A percentile compares a stretch with the other conserved stretches of the same genome.
Evolutionary conservation across 495 filamentous ascomycete species (phyloP).

Genomic region (Penicillium turbatum): DNA sequence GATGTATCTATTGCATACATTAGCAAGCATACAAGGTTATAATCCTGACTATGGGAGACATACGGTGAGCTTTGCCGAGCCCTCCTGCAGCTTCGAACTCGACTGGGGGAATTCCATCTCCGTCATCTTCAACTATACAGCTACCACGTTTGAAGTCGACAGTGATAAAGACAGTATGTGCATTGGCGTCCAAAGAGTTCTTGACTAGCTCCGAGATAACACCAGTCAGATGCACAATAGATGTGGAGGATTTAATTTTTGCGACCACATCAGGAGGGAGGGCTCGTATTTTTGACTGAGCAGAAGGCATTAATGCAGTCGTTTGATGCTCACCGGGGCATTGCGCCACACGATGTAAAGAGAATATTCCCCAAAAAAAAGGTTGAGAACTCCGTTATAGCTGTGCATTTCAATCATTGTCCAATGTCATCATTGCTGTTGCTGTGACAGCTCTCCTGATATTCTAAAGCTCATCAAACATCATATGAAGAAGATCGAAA

Average conservation of each 20-base stretch:
- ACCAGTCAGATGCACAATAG: conserved; percentile 68
- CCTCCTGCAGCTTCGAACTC: conserved; percentile 71
- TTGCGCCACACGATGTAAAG: not conserved
- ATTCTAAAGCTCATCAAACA: not conserved
- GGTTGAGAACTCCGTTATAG: not conserved
- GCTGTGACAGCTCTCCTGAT: not conserved
- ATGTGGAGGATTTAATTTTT: conserved; percentile 83
- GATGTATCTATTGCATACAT: conserved; percentile 63
- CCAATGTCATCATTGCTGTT: not conserved
- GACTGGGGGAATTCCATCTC: conserved; percentile 65
- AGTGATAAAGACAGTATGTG: conserved; percentile 64
- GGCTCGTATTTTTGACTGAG: conserved; percentile 52
- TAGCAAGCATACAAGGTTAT: conserved; percentile 11
- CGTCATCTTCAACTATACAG: conserved; percentile 86
- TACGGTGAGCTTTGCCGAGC: conserved; percentile 70
- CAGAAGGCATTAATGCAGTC: conserved; percentile 17
- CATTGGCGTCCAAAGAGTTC: conserved; percentile 80
- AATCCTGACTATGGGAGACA: conserved; percentile 23
- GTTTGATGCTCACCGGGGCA: not conserved
- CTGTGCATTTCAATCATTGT: not conserved
- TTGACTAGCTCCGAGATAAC: conserved; percentile 73
- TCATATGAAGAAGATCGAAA: not conserved
- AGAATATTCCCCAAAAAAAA: not conserved
- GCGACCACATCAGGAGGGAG: conserved; percentile 71
- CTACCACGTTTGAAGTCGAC: conserved; percentile 74